Conservation (phyloP, 306 rosid genomes). For the Gastrolobium bilobum region DNA sequence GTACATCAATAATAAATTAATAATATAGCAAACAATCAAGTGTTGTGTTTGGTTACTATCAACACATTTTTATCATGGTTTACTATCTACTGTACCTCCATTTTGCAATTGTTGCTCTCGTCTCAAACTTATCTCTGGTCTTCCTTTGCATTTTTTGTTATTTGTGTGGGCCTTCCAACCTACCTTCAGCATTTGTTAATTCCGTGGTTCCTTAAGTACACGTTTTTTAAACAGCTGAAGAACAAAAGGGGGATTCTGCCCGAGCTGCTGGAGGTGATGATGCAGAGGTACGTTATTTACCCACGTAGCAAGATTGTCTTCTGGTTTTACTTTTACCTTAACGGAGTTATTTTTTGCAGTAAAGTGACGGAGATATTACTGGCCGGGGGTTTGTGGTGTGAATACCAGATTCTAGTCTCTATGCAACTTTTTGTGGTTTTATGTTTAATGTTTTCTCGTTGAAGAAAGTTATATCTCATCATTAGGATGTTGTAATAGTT, state of each 20-base stretch:
- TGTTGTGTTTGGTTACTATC: not conserved
- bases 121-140: not conserved
- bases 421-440: slow-evolving; percentile 40
- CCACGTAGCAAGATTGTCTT: not conserved
- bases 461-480: slow-evolving; percentile 42
- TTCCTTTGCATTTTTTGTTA: too few species aligned
- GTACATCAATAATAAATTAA: not conserved
- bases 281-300: slow-evolving; percentile 53
- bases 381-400: slow-evolving; percentile 22
- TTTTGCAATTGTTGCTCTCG: not conserved
- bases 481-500: slow-evolving; percentile 23
- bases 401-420: slow-evolving; percentile 29
- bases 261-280: not conserved
- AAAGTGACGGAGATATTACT: slow-evolving; percentile 31
- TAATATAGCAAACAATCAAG: not conserved
- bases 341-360: slow-evolving; percentile 43
- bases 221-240: slow-evolving; percentile 48
- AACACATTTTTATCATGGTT: too few species aligned
- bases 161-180: not conserved
- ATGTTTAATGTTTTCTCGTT: slow-evolving; percentile 6
- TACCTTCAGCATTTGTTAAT: not conserved
- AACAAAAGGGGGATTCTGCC: slow-evolving; percentile 52
- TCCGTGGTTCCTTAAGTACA: not conserved
- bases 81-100: not conserved
- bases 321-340: not conserved